Percentiles rank a stretch among this genome's conserved stretches.
Conservation (phyloP, 2,329 filamentous ascomycete species). For the Orbilia javanica region DNA sequence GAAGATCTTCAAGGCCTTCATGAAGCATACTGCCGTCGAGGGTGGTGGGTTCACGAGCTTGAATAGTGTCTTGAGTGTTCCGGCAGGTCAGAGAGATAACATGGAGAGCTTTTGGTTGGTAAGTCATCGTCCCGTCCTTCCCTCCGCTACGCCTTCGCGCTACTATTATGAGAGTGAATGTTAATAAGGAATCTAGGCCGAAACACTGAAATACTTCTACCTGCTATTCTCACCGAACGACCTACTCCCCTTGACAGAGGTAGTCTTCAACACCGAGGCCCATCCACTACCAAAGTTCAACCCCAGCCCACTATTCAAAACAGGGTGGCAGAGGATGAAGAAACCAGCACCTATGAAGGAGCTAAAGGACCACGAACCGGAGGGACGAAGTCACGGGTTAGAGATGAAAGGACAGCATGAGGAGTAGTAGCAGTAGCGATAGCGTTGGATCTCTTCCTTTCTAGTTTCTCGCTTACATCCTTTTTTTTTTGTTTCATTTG, state of each 20-base stretch:
- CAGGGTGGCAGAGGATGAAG: constrained; percentile 82
- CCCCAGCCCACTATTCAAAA: constrained; percentile 80
- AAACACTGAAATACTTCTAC: constrained; percentile 98
- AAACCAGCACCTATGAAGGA: constrained; percentile 12
- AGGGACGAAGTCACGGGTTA: constrained; percentile 12
- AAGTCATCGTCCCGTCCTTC: constrained; percentile 66
- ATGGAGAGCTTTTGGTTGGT: constrained; percentile 99
- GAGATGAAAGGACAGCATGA: constrained; percentile 47
- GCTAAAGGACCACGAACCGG: constrained; percentile 35
- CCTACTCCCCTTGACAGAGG: constrained; percentile 83
- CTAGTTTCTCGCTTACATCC: neutral
- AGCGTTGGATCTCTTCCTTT: neutral
- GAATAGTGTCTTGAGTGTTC: constrained; percentile 78
- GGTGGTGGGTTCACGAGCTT: constrained; percentile 82
- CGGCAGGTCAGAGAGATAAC: constrained; percentile 81
- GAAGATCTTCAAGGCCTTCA: constrained; percentile 96
- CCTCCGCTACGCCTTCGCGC: neutral
- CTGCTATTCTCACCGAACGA: constrained; percentile 89
- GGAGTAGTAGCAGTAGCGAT: no score
- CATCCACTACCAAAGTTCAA: constrained; percentile 91
- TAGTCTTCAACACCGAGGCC: constrained; percentile 96
- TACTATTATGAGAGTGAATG: neutral
- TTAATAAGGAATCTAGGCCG: constrained; percentile 72
- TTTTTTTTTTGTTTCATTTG: neutral
- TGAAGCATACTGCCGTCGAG: constrained; percentile 85